Conservation (phyloP, 2,329 filamentous ascomycete genomes). For the Arthrinium phaeospermum region DNA sequence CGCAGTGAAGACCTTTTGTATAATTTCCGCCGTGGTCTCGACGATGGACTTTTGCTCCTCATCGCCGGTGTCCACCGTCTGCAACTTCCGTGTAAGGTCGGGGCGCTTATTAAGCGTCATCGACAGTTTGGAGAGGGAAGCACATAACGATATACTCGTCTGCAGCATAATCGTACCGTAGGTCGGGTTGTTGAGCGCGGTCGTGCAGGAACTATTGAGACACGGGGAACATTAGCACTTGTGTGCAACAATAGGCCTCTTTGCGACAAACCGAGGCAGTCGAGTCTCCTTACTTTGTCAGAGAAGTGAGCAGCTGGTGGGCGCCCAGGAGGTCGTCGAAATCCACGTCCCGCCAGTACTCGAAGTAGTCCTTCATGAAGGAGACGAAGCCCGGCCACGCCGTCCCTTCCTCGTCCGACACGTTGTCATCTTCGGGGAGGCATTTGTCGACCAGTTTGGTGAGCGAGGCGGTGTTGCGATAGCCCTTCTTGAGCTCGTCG, state of each 20-base stretch:
- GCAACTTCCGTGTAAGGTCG: conserved; percentile 73
- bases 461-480: conserved; percentile 58
- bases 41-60: conserved; percentile 79
- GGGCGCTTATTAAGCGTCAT: conserved; percentile 83
- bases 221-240: neutral
- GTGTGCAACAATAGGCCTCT: neutral
- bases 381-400: conserved; percentile 78
- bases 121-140: conserved; percentile 80
- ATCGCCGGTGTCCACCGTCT: conserved; percentile 60
- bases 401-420: conserved; percentile 66
- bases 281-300: conserved; percentile 71
- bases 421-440: conserved; percentile 69
- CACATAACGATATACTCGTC: conserved; percentile 81
- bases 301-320: conserved; percentile 73
- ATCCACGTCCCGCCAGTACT: conserved; percentile 81
- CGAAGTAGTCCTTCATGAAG: conserved; percentile 82
- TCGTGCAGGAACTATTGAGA: conserved; percentile 74
- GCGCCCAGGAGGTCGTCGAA: conserved; percentile 76
- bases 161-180: conserved; percentile 83
- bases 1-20: conserved; percentile 89
- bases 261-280: neutral
- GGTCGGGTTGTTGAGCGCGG: conserved; percentile 78
- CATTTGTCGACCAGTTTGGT: conserved; percentile 67
- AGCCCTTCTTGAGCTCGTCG: conserved; percentile 67
- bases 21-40: conserved; percentile 85